A percentile compares a stretch with the other conserved stretches of the same genome.
phyloP scores from a whole-genome alignment of 2,329 filamentous ascomycete genomes.

The Hypoxylon sp. region DNA sequence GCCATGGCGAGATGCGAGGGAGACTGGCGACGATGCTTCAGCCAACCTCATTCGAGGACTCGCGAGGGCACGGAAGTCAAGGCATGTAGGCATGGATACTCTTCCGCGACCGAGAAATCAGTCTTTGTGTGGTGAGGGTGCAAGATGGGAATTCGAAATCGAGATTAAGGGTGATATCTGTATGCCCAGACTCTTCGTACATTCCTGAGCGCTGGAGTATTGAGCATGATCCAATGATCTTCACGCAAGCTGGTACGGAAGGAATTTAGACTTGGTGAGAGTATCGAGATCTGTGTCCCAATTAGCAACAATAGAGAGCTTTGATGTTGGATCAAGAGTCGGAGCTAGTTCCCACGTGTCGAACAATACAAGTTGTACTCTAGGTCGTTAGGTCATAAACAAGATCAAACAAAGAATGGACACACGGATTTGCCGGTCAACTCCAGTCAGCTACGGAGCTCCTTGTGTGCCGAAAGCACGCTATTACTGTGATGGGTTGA shows the following conservation, averaged over 20 bases:
- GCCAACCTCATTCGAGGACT: conserved; percentile 8
- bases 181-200: not conserved
- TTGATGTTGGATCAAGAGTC: not conserved
- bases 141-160: not conserved
- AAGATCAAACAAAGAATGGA: not conserved
- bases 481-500: not conserved
- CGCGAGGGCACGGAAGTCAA: not conserved
- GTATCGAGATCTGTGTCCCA: conserved; percentile 6
- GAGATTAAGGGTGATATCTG: conserved; percentile 23
- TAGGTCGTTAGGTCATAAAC: not conserved
- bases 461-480: not conserved
- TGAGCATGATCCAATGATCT: conserved; percentile 9
- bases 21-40: conserved; percentile 1
- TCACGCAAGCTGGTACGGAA: no score
- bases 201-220: conserved; percentile 1
- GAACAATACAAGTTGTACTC: no score
- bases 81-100: conserved; percentile 7
- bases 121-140: not conserved
- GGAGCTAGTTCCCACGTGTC: not conserved
- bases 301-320: conserved; percentile 6
- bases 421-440: not conserved
- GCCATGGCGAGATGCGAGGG: conserved; percentile 17
- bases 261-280: not conserved
- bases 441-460: not conserved
- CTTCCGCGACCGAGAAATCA: conserved; percentile 6